Conservation (phyloP, 2,329 filamentous ascomycete species). For the Hortaea sp. region DNA sequence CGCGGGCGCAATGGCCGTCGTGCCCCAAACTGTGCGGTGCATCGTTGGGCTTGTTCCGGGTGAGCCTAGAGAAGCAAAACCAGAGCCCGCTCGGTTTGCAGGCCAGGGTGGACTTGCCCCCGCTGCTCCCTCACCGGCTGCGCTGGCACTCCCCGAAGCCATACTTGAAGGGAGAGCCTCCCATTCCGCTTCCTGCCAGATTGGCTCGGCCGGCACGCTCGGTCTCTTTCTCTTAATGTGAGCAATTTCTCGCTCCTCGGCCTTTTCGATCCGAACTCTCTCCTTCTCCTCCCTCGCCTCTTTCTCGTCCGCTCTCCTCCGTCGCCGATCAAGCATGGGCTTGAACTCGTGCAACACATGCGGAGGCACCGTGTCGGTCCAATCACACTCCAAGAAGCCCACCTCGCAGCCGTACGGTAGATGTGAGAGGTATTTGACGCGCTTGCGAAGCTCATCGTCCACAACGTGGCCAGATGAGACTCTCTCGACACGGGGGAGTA, state of each 20-base stretch:
- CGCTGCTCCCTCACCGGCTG: slow-evolving; percentile 26
- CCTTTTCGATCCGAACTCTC: slow-evolving; percentile 67
- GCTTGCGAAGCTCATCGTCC: slow-evolving; percentile 72
- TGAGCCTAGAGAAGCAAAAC: slow-evolving; percentile 62
- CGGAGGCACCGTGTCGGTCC: slow-evolving; percentile 75
- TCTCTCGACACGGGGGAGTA: slow-evolving; percentile 78
- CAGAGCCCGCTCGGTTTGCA: slow-evolving; percentile 46
- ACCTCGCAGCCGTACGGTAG: slow-evolving; percentile 86
- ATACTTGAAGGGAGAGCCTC: slow-evolving; percentile 2
- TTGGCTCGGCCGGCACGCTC: slow-evolving; percentile 37
- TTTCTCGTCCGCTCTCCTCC: slow-evolving; percentile 73
- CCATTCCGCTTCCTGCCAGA: slow-evolving; percentile 18
- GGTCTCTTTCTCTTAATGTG: slow-evolving; percentile 54
- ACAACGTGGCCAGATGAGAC: slow-evolving; percentile 81
- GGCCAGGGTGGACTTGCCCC: slow-evolving; percentile 33
- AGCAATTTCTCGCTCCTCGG: slow-evolving; percentile 61
- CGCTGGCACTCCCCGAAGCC: not conserved
- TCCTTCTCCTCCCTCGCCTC: slow-evolving; percentile 79
- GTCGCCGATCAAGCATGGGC: slow-evolving; percentile 64
- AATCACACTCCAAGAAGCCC: slow-evolving; percentile 85
- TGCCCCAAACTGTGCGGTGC: slow-evolving; percentile 86
- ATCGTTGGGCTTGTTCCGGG: slow-evolving; percentile 73
- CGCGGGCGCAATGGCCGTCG: slow-evolving; percentile 53
- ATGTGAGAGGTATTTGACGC: slow-evolving; percentile 78
- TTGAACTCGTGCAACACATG: slow-evolving; percentile 67